Base-by-base conservation (phyloP, 1,284 basidiomycete genomes). In the Phlebopus sp. region DNA sequence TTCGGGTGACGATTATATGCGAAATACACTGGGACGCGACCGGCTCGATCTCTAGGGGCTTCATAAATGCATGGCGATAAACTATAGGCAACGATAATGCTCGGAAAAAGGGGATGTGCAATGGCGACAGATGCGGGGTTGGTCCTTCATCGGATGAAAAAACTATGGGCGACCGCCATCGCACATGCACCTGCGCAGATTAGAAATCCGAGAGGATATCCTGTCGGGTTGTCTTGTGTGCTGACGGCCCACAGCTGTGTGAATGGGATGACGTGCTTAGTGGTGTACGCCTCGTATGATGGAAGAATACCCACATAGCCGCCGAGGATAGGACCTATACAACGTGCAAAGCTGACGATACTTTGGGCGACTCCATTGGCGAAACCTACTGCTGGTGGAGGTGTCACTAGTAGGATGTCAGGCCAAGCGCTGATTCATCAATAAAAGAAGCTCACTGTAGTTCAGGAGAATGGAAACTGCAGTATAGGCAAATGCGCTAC, bases 351-450 rank as follows among this genome's bases (percentile, higher is more conserved):
- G 60, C 86, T 89, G 55, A 89, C 89, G 34, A 90, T 88, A 61
- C 86, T 90, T 64, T 91, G 88, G 0, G 86, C 88, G 34, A 87
- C 79, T 15, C 89, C 89, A 57, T 91, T 91, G 3, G 88, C 85
- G 51, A 83, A 80, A 14, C 87, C 86, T 21, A 91, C 78, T 14
- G 85, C 77, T 46, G 75, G 75, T 5, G 88, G 89, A 8, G 88
- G 89, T 1, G 88, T 88, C 86, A 90, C 88, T 90, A 48, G 27
- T 39, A 46, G 21, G 34, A 37, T 21, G 19, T 37, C 17, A 27
- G n/a, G 15, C 10, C 1, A 13, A 19, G 3, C 15, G 2, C 18
- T 36, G 23, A 2, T 18, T 5, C n/a, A 1, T 21, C 8, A 11
- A 34, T 9, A 7, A 15, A 30, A 42, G 8, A 18, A 6, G 18